Percentiles rank a stretch among this genome's conserved stretches.
Evolutionary conservation across 805 yeast species (phyloP).

Genomic region (Zygotorulaspora danielsina): DNA sequence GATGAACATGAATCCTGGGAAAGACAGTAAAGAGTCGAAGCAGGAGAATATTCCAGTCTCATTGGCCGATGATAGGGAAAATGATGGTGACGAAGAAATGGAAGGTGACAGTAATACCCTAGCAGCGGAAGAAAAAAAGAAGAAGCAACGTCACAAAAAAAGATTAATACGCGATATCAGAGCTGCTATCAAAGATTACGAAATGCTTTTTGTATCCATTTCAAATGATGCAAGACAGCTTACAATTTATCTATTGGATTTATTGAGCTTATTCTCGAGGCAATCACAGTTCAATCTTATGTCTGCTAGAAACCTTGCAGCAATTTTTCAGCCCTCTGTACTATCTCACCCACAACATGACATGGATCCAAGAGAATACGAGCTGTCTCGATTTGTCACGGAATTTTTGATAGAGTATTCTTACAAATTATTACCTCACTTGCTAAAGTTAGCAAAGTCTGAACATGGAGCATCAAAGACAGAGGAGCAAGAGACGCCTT

Average conservation of each 20-base stretch:
- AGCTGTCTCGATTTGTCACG: constrained; percentile 76
- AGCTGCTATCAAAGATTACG: constrained; percentile 68
- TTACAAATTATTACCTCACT: constrained; percentile 65
- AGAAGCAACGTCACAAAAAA: constrained; percentile 48
- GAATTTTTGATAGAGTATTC: constrained; percentile 87
- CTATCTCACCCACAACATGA: constrained; percentile 90
- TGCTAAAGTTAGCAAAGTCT: constrained; percentile 34
- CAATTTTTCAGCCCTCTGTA: constrained; percentile 95
- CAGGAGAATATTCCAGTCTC: constrained; percentile 7
- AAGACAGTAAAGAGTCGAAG: constrained; percentile 26
- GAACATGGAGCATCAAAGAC: constrained; percentile 16
- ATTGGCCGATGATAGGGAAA: constrained; percentile 16
- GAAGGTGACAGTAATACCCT: constrained; percentile 21
- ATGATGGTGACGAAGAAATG: constrained; percentile 21
- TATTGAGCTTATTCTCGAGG: constrained; percentile 78
- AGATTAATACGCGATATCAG: constrained; percentile 60
- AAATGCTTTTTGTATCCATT: constrained; percentile 57
- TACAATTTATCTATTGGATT: constrained; percentile 78
- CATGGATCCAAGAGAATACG: constrained; percentile 88
- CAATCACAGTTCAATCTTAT: constrained; percentile 75
- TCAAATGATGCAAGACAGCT: constrained; percentile 80
- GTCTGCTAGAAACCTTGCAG: constrained; percentile 91
- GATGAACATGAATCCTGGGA: constrained; percentile 37
- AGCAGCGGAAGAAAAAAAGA: constrained; percentile 34
- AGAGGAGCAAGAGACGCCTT: not conserved